Evolutionary conservation across 257 asterid species (phyloP), one percentile per base, ranked within the genome.

Genomic region (Prunella vulgaris): DNA sequence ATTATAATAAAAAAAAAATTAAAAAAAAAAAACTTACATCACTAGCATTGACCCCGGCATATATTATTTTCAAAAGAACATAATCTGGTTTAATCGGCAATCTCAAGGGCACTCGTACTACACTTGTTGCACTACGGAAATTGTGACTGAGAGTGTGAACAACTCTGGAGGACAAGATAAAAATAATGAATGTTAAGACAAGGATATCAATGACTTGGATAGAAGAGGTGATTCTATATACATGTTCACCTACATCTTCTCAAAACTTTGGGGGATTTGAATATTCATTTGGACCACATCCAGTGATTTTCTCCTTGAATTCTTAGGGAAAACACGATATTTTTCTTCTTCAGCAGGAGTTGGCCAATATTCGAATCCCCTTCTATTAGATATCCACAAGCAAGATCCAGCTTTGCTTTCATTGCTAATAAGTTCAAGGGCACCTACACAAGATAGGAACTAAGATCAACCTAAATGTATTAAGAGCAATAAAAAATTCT

Each of bases 41-140:
- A 83, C 96, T 93, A 56, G 99, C 99, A 79, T 93, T 90, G 53
- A 93, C 99, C 79, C 99, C 99, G 51, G 99, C 99, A 80, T 93
- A 90, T 64, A 93, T 81, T 82, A 90, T 73, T 78, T 93, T 93
- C 86, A 93, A 28, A 76, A 93, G 93, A 64, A 93, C 99, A 22
- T 83, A 76, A 77, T 87, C 87, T 57, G 96, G 82, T 85, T 86
- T 83, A 66, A 93, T 80, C 1, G 97, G 97, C 68, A 88, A 76
- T 67, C 77, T 81, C 86, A 88, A 76, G 73, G 90, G 76, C 1
- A 74, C 63, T 37, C 74, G 90, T 74, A 86, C 85, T 48, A 88
- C 86, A 68, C 83, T 81, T 20, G 96, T 88, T 10, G 97, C 96
- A 74, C 79, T 82, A 22, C 87, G 93, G 71, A 93, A 90, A 74